Base-by-base conservation (phyloP, 2,329 filamentous ascomycete species). In the Elsinoe arachidis region DNA sequence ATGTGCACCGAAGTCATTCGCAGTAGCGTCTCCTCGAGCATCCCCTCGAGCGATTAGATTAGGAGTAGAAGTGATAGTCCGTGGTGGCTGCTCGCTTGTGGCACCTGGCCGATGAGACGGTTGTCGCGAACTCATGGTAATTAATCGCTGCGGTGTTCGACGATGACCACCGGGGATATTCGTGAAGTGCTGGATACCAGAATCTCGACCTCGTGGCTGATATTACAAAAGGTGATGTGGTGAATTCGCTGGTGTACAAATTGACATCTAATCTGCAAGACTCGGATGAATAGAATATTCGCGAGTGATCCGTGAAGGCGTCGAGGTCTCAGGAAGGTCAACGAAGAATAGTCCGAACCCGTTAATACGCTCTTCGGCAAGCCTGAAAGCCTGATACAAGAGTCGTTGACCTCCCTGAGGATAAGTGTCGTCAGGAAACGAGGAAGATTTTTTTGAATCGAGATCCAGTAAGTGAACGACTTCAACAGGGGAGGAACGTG, bases 41-140 rank as follows among this genome's bases (percentile, higher is more conserved):
- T 47, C 44, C n/a, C 5, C 44, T 21, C 23, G 44, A 12, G 38
- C 53, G 12, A 55, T 55, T 14, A 46, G 38, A 44, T 55, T 55
- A 4, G 53, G 53, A n/a, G 53, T 55, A 9, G 21, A 11, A 10
- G 38, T 55, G 30, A 30, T 12, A 2, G 14, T 34, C 21, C 53
- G 53, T 17, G 37, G 23, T 11, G 53, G 38, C 23, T 55, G 26
- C n/a, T 30, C 51, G 30, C 15, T 35, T 7, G 26, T 2, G 6
- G 23, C 23, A 35, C 12, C 26, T 35, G 26, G 26, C 14, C 14
- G 14, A n/a, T 15, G 11, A 35, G 46, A 51, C 6, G 46, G 14
- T 35, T 14, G 23, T 19, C 21, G 23, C 10, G 46, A 15, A 19
- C 11, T 5, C 46, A 51, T 46, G 10, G 10, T 46, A 19, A 30